Base-by-base conservation (phyloP, 305 asterid species). In the Plantago coronopus region DNA sequence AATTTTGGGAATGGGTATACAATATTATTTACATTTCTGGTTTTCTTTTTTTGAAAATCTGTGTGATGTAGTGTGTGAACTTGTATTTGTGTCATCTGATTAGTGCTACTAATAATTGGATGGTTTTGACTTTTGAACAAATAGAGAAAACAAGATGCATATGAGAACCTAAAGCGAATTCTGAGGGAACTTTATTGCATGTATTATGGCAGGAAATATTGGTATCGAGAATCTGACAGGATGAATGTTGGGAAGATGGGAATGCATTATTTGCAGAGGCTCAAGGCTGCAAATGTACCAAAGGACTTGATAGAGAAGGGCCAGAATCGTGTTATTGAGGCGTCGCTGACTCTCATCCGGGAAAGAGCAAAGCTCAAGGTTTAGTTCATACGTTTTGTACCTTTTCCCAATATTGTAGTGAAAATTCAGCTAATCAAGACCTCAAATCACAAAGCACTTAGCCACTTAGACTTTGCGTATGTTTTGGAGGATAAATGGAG, bases 331-430 rank as follows among this genome's bases (percentile, higher is more conserved):
- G 97, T 93, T 57, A 81, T 89, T 38, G 99, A 93, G 75, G 99
- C 99, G 58, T 93, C 99, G 42, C 75, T 89, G 50, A 93, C 99
- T 5, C 94, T 93, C 57, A 93, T 93, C 64, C 97, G 96, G 46
- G 99, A 93, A 81, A 79, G 97, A 67, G 99, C 97, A 19, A 93
- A 87, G 80, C 97, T 93, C 65, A 93, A 83, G 96, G 99, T 87
- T 69, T 68, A 54, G 50, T 54, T 34, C 18, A 48, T 25, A 13
- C 21, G 22, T 51, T 23, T 48, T 22, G 0, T 22, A 47, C 19
- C 20, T 15, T 48, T 23, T 48, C 38, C 38, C 38, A 31, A 31
- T 27, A 27, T 31, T 31, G 38, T 31, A 31, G 38, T 31, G 5
- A 25, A 25, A 25, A 25, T 25, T 25, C 29, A 25, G 29, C 29